Base-by-base conservation (phyloP, 495 filamentous ascomycete species). In the Sabuloglossum arenarium region DNA sequence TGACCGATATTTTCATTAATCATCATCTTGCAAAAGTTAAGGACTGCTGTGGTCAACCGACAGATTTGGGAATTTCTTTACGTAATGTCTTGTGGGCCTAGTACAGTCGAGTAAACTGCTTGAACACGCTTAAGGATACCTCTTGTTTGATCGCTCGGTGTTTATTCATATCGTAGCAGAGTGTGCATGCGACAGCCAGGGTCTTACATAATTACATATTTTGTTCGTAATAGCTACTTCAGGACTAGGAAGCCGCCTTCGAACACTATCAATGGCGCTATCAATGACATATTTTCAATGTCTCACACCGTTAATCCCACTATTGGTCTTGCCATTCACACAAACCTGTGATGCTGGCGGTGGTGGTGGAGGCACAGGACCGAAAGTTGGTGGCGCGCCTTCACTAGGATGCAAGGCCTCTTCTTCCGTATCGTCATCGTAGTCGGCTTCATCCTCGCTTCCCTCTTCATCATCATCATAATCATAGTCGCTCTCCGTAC, bases 381-480 rank as follows among this genome's bases (percentile, higher is more conserved):
- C 69, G 53, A 66, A 70, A 28, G 65, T 61, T 53, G 60, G 52
- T 11, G 60, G 65, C 45, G 55, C 54, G 5, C 39, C 58, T 52
- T 65, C 63, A 21, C 62, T 37, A 43, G 54, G 31, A 28, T 56
- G 54, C 21, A 47, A 47, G 24, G 52, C 64, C 61, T 74, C 71
- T 55, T 75, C 76, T 57, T 82, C 79, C 3, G 78, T 75, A 56
- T 83, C 80, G 57, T 83, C 80, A 58, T 79, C 75, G 58, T 82
- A 79, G 51, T 86, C 81, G 23, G 70, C 78, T 57, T 70, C 67
- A 29, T 70, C 68, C 46, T 69, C 66, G 5, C 65, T 68, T n/a
- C 82, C 83, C 50, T 87, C 81, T 57, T 85, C 83, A 59, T 87
- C 77, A 23, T 83, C 78, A 31, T 81, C 75, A 24, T 81, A 81